Conservation (phyloP, 2,329 filamentous ascomycete species). For the Cordyceps pruinosa region DNA sequence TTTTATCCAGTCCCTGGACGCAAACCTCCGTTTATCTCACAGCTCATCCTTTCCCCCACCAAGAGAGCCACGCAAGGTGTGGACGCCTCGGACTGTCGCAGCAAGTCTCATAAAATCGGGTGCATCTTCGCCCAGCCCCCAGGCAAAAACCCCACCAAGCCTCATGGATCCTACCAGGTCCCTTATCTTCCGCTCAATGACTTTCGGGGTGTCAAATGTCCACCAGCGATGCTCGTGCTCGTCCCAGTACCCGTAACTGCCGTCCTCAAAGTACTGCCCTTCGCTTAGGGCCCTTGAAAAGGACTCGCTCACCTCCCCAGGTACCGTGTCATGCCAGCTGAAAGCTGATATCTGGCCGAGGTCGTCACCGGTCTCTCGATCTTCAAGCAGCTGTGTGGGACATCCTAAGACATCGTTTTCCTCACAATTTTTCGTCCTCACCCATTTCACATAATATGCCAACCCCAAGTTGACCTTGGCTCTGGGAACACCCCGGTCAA, state of each 20-base stretch:
- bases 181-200: conserved; percentile 56
- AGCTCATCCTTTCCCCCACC: conserved; percentile 23
- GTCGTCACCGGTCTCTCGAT: conserved; percentile 50
- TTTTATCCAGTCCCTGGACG: neutral
- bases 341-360: conserved; percentile 51
- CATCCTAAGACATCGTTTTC: conserved; percentile 43
- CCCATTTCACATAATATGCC: conserved; percentile 63
- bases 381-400: conserved; percentile 49
- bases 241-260: conserved; percentile 67
- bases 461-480: conserved; percentile 55
- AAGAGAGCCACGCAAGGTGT: conserved; percentile 3
- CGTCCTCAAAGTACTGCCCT: conserved; percentile 49
- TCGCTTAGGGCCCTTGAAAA: conserved; percentile 48
- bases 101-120: conserved; percentile 35
- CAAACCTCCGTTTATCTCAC: conserved; percentile 13
- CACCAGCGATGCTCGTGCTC: conserved; percentile 54
- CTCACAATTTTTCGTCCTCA: conserved; percentile 41
- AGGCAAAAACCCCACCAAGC: conserved; percentile 67
- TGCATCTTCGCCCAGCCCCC: conserved; percentile 65
- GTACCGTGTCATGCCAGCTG: conserved; percentile 51
- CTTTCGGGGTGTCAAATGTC: conserved; percentile 61
- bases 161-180: conserved; percentile 48
- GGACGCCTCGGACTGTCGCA: conserved; percentile 25
- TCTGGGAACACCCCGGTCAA: conserved; percentile 44
- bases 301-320: conserved; percentile 45